Percentiles rank a stretch among this genome's conserved stretches.
These are phyloP conservation scores for Potentilla sterilis DNA, from an alignment of 306 rosid species.

Conservation along the genomic window DNA sequence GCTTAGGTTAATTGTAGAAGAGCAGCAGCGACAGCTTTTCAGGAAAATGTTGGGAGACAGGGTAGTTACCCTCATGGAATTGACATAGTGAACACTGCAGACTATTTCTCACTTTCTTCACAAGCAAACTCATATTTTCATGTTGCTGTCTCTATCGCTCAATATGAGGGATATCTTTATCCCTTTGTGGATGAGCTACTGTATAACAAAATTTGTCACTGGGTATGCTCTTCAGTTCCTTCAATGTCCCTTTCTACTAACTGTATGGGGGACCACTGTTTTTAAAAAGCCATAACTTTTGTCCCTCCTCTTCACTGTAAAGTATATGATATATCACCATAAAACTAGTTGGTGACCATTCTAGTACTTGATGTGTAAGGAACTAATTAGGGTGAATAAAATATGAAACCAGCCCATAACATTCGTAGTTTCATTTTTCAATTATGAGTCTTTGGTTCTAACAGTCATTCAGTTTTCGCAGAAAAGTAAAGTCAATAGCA, in stretches of 20 bases:
- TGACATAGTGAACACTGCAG: conserved; percentile 90
- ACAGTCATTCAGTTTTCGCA: not conserved
- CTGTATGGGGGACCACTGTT: conserved; percentile 7
- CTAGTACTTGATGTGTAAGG: not conserved
- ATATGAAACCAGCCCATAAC: not conserved
- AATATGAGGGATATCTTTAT: conserved; percentile 75
- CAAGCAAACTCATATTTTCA: conserved; percentile 70
- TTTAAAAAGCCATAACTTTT: not conserved
- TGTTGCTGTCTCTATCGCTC: conserved; percentile 76
- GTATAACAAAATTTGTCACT: conserved; percentile 81
- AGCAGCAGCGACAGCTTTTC: conserved; percentile 99
- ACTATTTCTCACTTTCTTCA: conserved; percentile 91
- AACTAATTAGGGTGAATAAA: not conserved
- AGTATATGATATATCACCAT: not conserved
- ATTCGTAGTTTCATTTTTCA: not conserved
- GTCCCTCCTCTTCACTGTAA: not conserved
- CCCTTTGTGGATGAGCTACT: conserved; percentile 79
- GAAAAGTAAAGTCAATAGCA: not conserved
- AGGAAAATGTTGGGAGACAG: conserved; percentile 98
- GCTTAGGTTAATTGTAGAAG: conserved; percentile 96
- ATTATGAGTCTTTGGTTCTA: not conserved
- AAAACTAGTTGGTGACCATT: not conserved
- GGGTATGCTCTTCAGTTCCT: conserved; percentile 57
- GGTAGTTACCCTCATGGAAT: conserved; percentile 96
- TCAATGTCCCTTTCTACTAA: not conserved